Conservation (phyloP, 1,284 basidiomycete genomes). For the Coriolopsis trogii region DNA sequence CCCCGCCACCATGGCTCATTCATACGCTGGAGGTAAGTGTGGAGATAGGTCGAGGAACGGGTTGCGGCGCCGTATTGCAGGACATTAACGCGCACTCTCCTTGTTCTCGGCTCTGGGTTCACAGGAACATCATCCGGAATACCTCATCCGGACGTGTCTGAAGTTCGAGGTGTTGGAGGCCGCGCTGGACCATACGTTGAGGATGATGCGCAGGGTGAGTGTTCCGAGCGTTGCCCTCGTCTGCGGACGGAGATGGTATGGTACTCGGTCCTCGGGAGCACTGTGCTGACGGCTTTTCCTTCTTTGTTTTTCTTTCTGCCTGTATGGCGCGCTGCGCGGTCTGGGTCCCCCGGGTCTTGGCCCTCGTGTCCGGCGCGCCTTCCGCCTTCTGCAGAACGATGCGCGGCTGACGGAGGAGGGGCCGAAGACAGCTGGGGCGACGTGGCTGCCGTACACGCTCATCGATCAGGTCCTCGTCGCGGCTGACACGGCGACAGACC, state of each 20-base stretch:
- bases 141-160: constrained; percentile 75
- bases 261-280: too few relatives aligned
- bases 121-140: constrained; percentile 77
- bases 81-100: too few relatives aligned
- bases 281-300: constrained; percentile 1
- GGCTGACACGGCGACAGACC: constrained; percentile 55
- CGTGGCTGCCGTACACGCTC: constrained; percentile 85
- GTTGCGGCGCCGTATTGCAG: too few relatives aligned
- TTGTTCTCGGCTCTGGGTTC: too few relatives aligned
- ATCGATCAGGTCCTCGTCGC: constrained; percentile 85
- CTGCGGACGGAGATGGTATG: constrained; percentile 6
- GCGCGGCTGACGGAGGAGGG: constrained; percentile 56
- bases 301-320: constrained; percentile 11
- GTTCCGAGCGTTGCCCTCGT: constrained; percentile 14
- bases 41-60: constrained; percentile 2
- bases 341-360: too few relatives aligned
- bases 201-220: constrained; percentile 72
- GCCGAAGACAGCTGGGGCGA: constrained; percentile 58
- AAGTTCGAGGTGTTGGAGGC: constrained; percentile 80
- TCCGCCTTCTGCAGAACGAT: constrained; percentile 50
- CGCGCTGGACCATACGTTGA: constrained; percentile 74
- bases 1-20: constrained; percentile 84
- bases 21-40: constrained; percentile 69
- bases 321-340: too few relatives aligned
- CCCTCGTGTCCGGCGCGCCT: constrained; percentile 3